Conservation (phyloP, 2,329 filamentous ascomycete species). For the Colletotrichum brevisporum region DNA sequence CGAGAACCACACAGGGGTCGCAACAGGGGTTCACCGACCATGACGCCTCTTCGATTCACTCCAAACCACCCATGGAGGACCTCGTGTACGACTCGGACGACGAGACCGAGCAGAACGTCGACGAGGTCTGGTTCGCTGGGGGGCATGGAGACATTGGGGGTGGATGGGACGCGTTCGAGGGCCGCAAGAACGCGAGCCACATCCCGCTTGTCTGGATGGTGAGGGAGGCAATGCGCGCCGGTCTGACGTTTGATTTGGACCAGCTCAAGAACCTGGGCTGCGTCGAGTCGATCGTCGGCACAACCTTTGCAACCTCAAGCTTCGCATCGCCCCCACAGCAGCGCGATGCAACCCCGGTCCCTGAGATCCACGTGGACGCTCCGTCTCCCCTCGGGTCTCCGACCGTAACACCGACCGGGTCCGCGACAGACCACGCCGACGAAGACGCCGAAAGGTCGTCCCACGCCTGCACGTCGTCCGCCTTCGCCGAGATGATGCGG, state of each 20-base stretch:
- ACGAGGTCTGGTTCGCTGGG: conserved; percentile 86
- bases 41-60: conserved; percentile 32
- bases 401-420: conserved; percentile 25
- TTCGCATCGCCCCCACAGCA: too few species aligned
- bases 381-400: conserved; percentile 37
- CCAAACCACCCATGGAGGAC: conserved; percentile 44
- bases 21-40: conserved; percentile 6
- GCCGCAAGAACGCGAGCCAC: conserved; percentile 76
- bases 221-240: conserved; percentile 70
- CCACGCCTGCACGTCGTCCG: neutral
- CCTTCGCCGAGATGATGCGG: conserved; percentile 72
- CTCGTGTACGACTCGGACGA: conserved; percentile 59
- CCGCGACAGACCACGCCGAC: conserved; percentile 5
- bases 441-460: conserved; percentile 15
- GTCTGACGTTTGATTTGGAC: conserved; percentile 77
- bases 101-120: conserved; percentile 76
- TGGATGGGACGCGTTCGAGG: conserved; percentile 74
- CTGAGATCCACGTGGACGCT: conserved; percentile 48
- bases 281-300: conserved; percentile 49
- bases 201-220: conserved; percentile 81
- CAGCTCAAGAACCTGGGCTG: conserved; percentile 79
- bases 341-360: conserved; percentile 45
- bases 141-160: conserved; percentile 85
- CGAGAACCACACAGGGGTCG: conserved; percentile 27
- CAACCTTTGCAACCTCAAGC: neutral